Conservation (phyloP, 2,329 filamentous ascomycete genomes). For the Grosmannia huntii region DNA sequence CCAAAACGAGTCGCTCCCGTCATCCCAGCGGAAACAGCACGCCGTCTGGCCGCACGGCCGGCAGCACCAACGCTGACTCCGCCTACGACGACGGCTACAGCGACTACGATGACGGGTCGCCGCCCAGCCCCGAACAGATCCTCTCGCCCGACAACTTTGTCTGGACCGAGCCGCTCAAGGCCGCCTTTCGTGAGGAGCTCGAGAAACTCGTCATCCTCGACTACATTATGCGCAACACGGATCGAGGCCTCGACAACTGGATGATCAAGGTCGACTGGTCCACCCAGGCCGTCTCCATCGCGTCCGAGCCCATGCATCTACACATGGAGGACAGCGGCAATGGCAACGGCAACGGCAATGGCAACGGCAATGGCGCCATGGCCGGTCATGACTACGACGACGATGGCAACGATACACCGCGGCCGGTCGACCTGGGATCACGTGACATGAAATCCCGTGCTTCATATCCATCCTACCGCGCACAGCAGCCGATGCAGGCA, state of each 20-base stretch:
- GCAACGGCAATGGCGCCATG: constrained; percentile 16
- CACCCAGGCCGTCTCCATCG: constrained; percentile 69
- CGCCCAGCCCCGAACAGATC: constrained; percentile 20
- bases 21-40: not conserved
- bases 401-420: constrained; percentile 35
- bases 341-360: constrained; percentile 12
- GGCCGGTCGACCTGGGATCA: constrained; percentile 43
- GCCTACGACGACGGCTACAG: constrained; percentile 14
- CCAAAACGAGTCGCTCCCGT: constrained; percentile 30
- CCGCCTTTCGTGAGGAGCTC: constrained; percentile 85
- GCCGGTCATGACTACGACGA: constrained; percentile 22
- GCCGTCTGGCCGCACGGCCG: not conserved
- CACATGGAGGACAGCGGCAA: constrained; percentile 38
- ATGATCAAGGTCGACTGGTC: constrained; percentile 96
- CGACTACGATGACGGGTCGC: constrained; percentile 14
- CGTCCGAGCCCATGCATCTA: constrained; percentile 64
- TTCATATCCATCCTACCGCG: constrained; percentile 52
- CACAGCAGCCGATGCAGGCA: constrained; percentile 76
- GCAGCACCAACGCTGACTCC: not conserved
- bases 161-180: constrained; percentile 82
- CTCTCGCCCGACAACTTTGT: constrained; percentile 47
- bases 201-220: constrained; percentile 96
- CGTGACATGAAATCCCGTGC: constrained; percentile 28
- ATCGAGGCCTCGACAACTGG: constrained; percentile 95
- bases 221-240: constrained; percentile 98